Base-by-base conservation (phyloP, 2,329 filamentous ascomycete genomes). In the Calonectria fujianensis region DNA sequence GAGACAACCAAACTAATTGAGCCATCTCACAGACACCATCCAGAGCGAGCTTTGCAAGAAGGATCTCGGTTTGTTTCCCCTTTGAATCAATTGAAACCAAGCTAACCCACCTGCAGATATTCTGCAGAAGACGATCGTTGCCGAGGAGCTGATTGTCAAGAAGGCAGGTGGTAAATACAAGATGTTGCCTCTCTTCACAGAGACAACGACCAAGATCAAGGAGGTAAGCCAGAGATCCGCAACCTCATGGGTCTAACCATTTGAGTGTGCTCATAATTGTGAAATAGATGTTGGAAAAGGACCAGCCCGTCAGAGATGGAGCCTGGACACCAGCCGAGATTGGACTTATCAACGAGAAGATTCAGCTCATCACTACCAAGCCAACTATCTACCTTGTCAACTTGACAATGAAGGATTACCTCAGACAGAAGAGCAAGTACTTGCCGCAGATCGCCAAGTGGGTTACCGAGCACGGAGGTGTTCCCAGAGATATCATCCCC, bases 391-490 rank as follows among this genome's bases (percentile, higher is more conserved):
- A 88, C 79, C 85, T 88, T 37, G 85, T 88, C 69, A 88, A 88
- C 78, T 72, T 88, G 69, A 86, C 85, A 2, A 87, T 87, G 86
- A 87, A 87, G 81, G 86, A 88, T 74, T 88, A 88, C 79, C 82
- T 88, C 32, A 77, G 86, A 45, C 86, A 87, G 73, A 87, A 88
- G 82, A 84, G 84, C 83, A 88, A 88, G 80, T 88, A 87, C 63
- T 84, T 88, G 24, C 85, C 85, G 3, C 69, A 78, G 18, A 88
- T 88, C n/a, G 84, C 84, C 54, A 86, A 87, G 76, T 88, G 86
- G 86, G 86, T 87, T 3, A 85, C 83, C 6, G 85, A 85, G 78
- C 86, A 88, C 74, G 86, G 86, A 14, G 86, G 86, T 14, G 70
- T 82, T 13, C 83, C 85, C 13, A 76, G 82, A 48, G 86, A 87